Evolutionary conservation across 768 basidiomycete genomes (phyloP), one percentile per base, ranked within the genome.

Genomic region (Tulasnella sp.): DNA sequence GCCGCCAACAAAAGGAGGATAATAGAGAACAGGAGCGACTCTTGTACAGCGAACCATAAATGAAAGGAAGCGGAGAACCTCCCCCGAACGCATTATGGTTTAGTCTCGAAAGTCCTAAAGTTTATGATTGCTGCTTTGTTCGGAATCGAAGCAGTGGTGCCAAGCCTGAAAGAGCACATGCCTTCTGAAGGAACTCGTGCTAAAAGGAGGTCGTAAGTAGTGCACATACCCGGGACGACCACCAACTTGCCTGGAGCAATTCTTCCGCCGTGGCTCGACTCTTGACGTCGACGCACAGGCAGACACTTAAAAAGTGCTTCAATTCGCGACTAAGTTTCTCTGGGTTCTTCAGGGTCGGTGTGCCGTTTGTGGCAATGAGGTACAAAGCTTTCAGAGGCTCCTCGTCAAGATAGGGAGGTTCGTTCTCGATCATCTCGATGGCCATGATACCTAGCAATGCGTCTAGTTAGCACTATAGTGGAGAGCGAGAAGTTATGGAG

Each of bases 351-450:
- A 99, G 85, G 80, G 98, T 99, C 78, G 98, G 98, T 24, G 98
- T 99, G 18, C 98, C 98, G 84, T 99, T 98, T 62, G 97, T 99
- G 46, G 97, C 98, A 83, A 98, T 98, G 80, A 98, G 86, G 85
- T 98, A 98, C 71, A 98, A 86, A 27, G 97, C 96, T 87, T 97
- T 95, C 80, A 97, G 87, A 0, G 96, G 96, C 83, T 98, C 96
- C 84, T 98, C 96, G 82, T 97, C 95, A 56, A 98, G 88, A 85
- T 98, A 97, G 8, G 96, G 96, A 2, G 96, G 96, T 85, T 98
- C 96, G 83, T 95, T 96, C 85, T 98, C 96, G 81, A 98, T 97
- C 97, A 98, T 98, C 88, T 98, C 95, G 80, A 98, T 98, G 6
- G 96, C 96, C 96, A 98, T 97, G 86, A 98, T 98, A 6, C 96